phyloP scores from a whole-genome alignment of 768 basidiomycete genomes.

The Russula vinacea region DNA sequence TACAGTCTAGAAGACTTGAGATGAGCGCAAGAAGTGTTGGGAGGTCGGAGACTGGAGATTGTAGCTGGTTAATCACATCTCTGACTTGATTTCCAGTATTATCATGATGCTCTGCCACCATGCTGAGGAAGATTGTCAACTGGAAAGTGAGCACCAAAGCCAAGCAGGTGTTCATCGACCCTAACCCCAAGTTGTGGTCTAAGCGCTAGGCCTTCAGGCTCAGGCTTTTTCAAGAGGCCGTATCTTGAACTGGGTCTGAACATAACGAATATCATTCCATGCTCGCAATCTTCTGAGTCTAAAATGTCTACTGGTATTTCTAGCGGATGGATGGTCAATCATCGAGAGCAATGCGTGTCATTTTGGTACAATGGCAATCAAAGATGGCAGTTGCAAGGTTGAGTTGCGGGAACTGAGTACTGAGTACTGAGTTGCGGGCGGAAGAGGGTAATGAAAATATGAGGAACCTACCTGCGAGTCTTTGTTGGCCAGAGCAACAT shows the following conservation, averaged over 20 bases:
- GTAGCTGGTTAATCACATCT: slow-evolving; percentile 33
- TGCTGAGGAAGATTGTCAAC: neutral
- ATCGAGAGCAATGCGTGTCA: too few relatives aligned
- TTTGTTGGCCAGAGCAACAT: neutral
- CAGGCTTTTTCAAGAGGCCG: too few relatives aligned
- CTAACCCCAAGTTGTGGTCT: neutral
- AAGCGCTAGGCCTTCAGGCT: too few relatives aligned
- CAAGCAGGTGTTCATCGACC: too few relatives aligned
- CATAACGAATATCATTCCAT: neutral
- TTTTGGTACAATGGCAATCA: too few relatives aligned
- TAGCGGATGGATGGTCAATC: too few relatives aligned
- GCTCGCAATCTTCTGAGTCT: neutral
- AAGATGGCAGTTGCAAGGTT: too few relatives aligned
- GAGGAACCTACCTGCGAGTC: neutral
- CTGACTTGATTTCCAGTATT: slow-evolving; percentile 30
- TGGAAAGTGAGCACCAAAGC: too few relatives aligned
- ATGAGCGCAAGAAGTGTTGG: slow-evolving; percentile 55
- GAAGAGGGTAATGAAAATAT: neutral
- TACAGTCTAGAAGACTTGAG: slow-evolving; percentile 52
- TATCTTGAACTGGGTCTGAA: too few relatives aligned
- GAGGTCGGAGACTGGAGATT: slow-evolving; percentile 44
- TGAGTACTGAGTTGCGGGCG: neutral
- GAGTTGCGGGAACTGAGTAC: too few relatives aligned
- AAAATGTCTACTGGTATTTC: neutral
- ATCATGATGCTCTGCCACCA: slow-evolving; percentile 11